Base-by-base conservation (phyloP, 169 alveolate species). In the Neospora caninum region DNA sequence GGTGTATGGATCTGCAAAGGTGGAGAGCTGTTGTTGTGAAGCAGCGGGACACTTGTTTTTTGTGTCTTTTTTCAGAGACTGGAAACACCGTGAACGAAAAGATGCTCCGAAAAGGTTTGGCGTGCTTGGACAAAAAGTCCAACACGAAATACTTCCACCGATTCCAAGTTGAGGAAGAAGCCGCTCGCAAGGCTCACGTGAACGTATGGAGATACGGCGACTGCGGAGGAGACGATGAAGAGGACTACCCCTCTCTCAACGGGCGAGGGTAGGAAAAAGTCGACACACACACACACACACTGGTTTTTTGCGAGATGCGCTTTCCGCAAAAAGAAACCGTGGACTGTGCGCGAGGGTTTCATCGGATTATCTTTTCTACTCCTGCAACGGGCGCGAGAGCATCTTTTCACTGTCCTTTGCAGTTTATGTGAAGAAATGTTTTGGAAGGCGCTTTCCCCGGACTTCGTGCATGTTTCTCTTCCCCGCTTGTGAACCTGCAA, bases 181-280 rank as follows among this genome's bases (percentile, higher is more conserved):
- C 80, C 31, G 94, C 94, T 22, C 88, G 94, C 13, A 91, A 91
- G 39, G 88, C 88, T 6, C 94, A 91, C 41, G 41, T 91, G 82
- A 91, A 91, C 31, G 94, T 80, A 39, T 91, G 94, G 94, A 10
- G 94, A 25, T 78, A 91, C 54, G 94, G 94, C 53, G 94, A 91
- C 69, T 34, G 80, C 82, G 94, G 94, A 22, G 94, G 25, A 0
- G 94, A 91, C 82, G 93, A 89, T 10, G 83, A 70, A 4, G 94
- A 91, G 2, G 89, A 78, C 58, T 91, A 18, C 58, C 91, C 94
- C 0, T 10, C 88, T 16, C 88, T 89, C 54, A 83, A 49, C 53
- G 36, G 53, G 29, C 43, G 42, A 20, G 94, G 78, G 89, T 31
- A 34, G 36, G 64, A 7, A 53, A 0, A 89, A 16, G 41, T 31